These are phyloP conservation scores for Oryza glaberrima DNA, from an alignment of 176 grass and related monocot species.

Conservation along the genomic window DNA sequence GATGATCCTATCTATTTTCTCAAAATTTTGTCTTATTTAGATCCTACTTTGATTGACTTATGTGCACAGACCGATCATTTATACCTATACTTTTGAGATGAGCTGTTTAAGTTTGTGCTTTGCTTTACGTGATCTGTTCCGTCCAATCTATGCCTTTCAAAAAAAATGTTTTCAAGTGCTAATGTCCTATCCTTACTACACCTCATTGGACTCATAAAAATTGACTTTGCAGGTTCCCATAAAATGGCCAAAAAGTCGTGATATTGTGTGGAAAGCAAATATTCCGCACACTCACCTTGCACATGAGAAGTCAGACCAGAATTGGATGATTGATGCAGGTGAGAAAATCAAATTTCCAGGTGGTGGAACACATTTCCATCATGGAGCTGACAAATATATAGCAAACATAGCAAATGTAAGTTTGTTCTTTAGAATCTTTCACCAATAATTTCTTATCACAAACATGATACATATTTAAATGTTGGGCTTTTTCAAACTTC, in stretches of 20 bases:
- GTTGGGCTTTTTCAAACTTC: neutral
- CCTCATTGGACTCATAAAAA: conserved; percentile 1
- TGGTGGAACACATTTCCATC: conserved; percentile 96
- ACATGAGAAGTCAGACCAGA: conserved; percentile 97
- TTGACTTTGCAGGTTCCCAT: conserved; percentile 79
- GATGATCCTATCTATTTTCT: conserved; percentile 24
- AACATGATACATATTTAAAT: neutral
- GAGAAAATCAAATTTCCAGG: conserved; percentile 96
- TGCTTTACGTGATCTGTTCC: neutral
- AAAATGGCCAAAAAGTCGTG: conserved; percentile 98
- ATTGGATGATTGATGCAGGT: conserved; percentile 96
- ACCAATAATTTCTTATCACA: neutral
- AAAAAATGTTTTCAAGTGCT: conserved; percentile 12
- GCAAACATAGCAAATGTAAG: conserved; percentile 91
- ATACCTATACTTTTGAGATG: conserved; percentile 28
- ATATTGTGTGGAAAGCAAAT: conserved; percentile 97
- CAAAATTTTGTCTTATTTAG: neutral
- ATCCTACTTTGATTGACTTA: conserved; percentile 21
- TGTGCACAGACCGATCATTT: conserved; percentile 13
- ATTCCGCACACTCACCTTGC: conserved; percentile 98
- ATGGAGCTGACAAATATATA: conserved; percentile 98
- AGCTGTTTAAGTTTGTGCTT: neutral
- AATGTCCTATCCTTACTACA: conserved; percentile 11
- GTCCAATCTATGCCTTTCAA: conserved; percentile 13
- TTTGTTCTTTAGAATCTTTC: conserved; percentile 1